Conservation (phyloP, 2,329 filamentous ascomycete genomes). For the Phaeosphaeriaceae sp. region DNA sequence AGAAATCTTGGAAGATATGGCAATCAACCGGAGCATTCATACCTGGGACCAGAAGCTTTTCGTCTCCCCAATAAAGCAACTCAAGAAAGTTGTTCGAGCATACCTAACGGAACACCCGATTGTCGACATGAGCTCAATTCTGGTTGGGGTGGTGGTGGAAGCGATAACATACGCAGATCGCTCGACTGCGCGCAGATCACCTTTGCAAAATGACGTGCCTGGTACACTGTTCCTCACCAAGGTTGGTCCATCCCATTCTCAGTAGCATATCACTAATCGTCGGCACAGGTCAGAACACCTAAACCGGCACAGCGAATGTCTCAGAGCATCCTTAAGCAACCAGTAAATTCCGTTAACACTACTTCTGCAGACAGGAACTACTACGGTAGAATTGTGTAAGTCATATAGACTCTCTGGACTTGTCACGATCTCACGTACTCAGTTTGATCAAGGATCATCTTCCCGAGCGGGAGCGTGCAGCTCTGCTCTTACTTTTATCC, state of each 20-base stretch:
- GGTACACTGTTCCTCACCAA: neutral
- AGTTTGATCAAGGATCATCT: neutral
- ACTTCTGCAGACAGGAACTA: no score
- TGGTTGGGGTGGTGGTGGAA: neutral
- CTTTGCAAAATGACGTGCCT: neutral
- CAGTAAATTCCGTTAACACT: no score
- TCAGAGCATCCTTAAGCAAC: no score
- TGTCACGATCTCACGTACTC: neutral
- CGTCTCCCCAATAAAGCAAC: neutral
- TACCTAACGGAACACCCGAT: neutral
- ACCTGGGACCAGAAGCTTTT: neutral
- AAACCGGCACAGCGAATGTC: no score
- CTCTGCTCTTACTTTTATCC: neutral
- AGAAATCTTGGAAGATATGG: neutral
- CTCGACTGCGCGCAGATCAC: neutral
- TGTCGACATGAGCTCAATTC: neutral
- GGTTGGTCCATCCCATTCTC: neutral
- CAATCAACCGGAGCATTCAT: neutral
- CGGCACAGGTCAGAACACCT: no score
- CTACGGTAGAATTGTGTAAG: no score
- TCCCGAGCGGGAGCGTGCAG: neutral
- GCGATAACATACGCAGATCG: neutral
- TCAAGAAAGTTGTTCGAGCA: neutral
- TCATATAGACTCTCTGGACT: no score
- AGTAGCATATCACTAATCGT: no score